Conservation (phyloP, 2,329 filamentous ascomycete genomes). For the Clarireedia hainanense region DNA sequence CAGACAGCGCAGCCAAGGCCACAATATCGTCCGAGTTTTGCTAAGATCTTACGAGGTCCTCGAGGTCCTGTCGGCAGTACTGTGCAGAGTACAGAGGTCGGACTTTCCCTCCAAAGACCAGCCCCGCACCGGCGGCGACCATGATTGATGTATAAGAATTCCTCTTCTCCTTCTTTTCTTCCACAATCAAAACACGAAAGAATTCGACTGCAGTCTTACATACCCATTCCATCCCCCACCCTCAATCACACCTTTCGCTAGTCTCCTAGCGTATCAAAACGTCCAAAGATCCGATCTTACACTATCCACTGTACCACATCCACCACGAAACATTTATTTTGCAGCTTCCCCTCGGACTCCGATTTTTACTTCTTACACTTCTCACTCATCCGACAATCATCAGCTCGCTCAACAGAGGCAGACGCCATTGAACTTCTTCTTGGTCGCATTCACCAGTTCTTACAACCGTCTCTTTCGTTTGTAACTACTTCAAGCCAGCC, state of each 20-base stretch:
- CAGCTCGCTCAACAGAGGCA: constrained; percentile 3
- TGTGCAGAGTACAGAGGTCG: too few species aligned
- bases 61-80: too few species aligned
- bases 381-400: neutral
- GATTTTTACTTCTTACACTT: neutral
- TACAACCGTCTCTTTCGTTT: neutral
- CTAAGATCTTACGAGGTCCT: too few species aligned
- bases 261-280: neutral
- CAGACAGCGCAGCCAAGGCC: too few species aligned
- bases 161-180: too few species aligned
- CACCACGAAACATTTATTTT: neutral
- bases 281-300: neutral
- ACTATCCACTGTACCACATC: neutral
- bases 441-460: neutral
- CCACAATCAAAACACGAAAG: too few species aligned
- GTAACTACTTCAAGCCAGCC: neutral
- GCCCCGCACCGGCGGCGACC: too few species aligned
- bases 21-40: too few species aligned
- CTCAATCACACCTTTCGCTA: neutral
- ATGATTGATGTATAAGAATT: too few species aligned
- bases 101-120: too few species aligned
- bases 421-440: neutral
- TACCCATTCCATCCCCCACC: too few species aligned
- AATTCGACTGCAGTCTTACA: too few species aligned
- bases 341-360: neutral